Evolutionary conservation across 129 eudicot species (phyloP).

Genomic region (Rutidosis leptorrhynchoides): DNA sequence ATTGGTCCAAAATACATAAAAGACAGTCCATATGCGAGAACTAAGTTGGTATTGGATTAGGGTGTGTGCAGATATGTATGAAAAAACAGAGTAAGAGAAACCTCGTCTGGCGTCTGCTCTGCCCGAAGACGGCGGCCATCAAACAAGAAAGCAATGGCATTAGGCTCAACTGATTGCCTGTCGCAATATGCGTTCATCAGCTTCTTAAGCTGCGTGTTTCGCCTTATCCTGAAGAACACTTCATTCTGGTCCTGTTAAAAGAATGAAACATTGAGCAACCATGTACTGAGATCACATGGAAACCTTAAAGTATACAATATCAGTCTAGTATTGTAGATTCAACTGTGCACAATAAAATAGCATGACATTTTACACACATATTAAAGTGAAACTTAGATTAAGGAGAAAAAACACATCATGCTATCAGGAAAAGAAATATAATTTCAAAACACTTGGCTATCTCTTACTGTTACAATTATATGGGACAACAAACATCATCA

Average conservation of each 20-base stretch:
- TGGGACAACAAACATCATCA: background rate
- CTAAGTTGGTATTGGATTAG: background rate
- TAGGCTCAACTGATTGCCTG: slow-evolving; percentile 45
- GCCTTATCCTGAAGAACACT: slow-evolving; percentile 48
- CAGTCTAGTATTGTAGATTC: background rate
- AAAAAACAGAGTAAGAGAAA: slow-evolving; percentile 2
- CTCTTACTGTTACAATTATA: background rate
- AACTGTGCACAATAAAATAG: background rate
- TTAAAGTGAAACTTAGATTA: background rate
- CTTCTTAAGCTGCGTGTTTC: slow-evolving; percentile 49
- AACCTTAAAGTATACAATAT: background rate
- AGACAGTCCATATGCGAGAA: background rate
- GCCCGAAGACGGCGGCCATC: slow-evolving; percentile 58
- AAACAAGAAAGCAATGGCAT: slow-evolving; percentile 47
- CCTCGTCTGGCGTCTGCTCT: slow-evolving; percentile 57
- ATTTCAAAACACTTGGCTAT: too few species aligned
- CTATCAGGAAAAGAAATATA: background rate
- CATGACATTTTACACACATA: background rate
- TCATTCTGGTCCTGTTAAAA: slow-evolving; percentile 47
- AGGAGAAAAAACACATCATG: background rate
- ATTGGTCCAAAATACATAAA: background rate
- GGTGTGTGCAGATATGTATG: background rate
- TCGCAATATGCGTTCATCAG: slow-evolving; percentile 59
- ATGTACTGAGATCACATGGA: background rate
- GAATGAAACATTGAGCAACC: background rate